phyloP scores from a whole-genome alignment of 1,284 basidiomycete species.

The Marasmius tenuissimus region DNA sequence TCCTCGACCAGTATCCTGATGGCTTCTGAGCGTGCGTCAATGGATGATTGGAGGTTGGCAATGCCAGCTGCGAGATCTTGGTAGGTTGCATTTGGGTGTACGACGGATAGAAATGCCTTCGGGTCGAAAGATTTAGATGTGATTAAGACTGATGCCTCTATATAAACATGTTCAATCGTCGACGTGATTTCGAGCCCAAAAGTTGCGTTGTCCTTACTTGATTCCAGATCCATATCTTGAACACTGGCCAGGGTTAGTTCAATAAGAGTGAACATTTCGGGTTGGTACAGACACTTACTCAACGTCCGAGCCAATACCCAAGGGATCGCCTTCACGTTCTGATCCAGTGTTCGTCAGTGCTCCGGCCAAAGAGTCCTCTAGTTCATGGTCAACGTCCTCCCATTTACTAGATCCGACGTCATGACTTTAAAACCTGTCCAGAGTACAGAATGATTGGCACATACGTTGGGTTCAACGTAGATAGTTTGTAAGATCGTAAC shows the following conservation, averaged over 20 bases:
- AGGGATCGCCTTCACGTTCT: constrained; percentile 65
- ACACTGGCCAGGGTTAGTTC: constrained; percentile 39
- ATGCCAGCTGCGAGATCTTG: constrained; percentile 86
- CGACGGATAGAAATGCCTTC: constrained; percentile 87
- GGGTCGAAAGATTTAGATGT: constrained; percentile 96
- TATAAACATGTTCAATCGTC: not conserved
- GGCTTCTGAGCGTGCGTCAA: constrained; percentile 90
- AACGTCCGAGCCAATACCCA: constrained; percentile 61
- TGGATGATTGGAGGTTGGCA: constrained; percentile 66
- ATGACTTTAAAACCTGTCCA: constrained; percentile 3
- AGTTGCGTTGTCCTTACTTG: constrained; percentile 50
- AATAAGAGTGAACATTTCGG: not conserved
- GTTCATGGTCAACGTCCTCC: constrained; percentile 80
- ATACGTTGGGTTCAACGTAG: constrained; percentile 68
- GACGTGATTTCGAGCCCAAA: not conserved
- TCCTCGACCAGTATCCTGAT: constrained; percentile 95
- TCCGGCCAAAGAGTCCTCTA: constrained; percentile 65
- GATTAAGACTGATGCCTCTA: constrained; percentile 80
- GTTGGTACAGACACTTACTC: constrained; percentile 49
- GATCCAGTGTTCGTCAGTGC: constrained; percentile 49
- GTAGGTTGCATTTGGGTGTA: constrained; percentile 96
- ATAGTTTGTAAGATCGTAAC: constrained; percentile 74
- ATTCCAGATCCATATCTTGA: constrained; percentile 69
- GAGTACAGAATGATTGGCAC: constrained; percentile 15
- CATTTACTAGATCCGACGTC: constrained; percentile 52